A percentile compares a stretch with the other conserved stretches of the same genome.
Conservation (phyloP, 768 basidiomycete genomes). For the Lactarius sanguifluus region DNA sequence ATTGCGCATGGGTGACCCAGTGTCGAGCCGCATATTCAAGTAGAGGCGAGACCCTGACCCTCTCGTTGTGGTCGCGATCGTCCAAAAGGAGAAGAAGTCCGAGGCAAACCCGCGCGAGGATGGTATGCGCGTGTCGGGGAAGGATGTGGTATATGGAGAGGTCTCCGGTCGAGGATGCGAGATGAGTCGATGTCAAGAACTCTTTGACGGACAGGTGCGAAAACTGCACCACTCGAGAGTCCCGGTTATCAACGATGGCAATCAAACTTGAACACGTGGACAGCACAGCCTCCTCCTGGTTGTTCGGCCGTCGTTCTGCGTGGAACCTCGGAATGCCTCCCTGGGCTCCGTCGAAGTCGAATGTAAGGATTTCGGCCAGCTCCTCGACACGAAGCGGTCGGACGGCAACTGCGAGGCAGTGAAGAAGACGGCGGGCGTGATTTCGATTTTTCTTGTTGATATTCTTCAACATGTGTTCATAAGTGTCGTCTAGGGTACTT, state of each 20-base stretch:
- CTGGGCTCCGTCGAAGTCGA: slow-evolving; percentile 7
- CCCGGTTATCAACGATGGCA: not conserved
- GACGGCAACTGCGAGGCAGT: slow-evolving; percentile 8
- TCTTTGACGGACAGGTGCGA: slow-evolving; percentile 17
- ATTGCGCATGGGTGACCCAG: slow-evolving; percentile 2
- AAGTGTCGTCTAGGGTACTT: not conserved
- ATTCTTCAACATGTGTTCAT: not conserved
- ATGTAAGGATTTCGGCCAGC: slow-evolving; percentile 11
- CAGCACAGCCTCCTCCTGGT: slow-evolving; percentile 6
- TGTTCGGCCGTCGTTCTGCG: slow-evolving; percentile 2
- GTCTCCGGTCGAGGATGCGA: not conserved
- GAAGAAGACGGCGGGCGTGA: slow-evolving; percentile 5
- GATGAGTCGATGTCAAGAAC: slow-evolving; percentile 9
- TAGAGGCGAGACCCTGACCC: not conserved
- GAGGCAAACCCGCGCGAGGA: not conserved
- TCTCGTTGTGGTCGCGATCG: not conserved
- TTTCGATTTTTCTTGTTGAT: slow-evolving; percentile 6
- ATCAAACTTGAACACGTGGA: slow-evolving; percentile 18
- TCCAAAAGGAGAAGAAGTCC: not conserved
- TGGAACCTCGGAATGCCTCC: slow-evolving; percentile 7
- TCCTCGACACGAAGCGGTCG: not conserved
- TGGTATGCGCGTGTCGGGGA: not conserved
- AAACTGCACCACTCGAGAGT: slow-evolving; percentile 14
- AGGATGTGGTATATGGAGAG: not conserved
- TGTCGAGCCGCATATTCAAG: not conserved